Evolutionary conservation across 768 basidiomycete genomes (phyloP).

Genomic region (Lentinula raphanica): DNA sequence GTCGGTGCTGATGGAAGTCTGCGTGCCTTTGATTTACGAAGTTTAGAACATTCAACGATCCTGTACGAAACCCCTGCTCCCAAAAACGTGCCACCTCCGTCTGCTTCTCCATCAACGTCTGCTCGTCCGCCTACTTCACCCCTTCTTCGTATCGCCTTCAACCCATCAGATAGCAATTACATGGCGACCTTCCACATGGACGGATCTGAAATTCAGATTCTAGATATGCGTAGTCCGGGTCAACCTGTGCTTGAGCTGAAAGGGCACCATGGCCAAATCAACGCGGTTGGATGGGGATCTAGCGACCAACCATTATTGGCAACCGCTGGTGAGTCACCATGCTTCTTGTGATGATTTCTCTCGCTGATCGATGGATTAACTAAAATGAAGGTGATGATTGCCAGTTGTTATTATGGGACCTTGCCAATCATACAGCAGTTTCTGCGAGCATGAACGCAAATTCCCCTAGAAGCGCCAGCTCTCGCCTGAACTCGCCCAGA

Average conservation of each 20-base stretch:
- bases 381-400: constrained; percentile 77
- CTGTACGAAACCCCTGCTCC: constrained; percentile 90
- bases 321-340: constrained; percentile 65
- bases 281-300: constrained; percentile 88
- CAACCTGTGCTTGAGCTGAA: constrained; percentile 89
- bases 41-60: constrained; percentile 96
- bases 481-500: constrained; percentile 73
- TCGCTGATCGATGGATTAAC: constrained; percentile 5
- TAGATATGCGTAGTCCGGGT: constrained; percentile 97
- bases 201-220: constrained; percentile 80
- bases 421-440: constrained; percentile 53
- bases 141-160: constrained; percentile 83
- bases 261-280: constrained; percentile 77
- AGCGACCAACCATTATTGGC: constrained; percentile 80
- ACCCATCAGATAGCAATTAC: constrained; percentile 88
- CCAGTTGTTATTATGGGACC: constrained; percentile 92
- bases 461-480: constrained; percentile 66
- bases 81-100: constrained; percentile 57
- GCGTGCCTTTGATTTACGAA: constrained; percentile 93
- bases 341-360: background rate
- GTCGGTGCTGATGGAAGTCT: constrained; percentile 96
- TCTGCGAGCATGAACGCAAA: constrained; percentile 33
- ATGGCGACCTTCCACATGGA: constrained; percentile 98
- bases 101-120: constrained; percentile 51
- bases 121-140: constrained; percentile 76